Percentiles rank a stretch among this genome's conserved stretches.
Conservation (phyloP, 441 rosid genomes). For the Pelargonium fulgidum region DNA sequence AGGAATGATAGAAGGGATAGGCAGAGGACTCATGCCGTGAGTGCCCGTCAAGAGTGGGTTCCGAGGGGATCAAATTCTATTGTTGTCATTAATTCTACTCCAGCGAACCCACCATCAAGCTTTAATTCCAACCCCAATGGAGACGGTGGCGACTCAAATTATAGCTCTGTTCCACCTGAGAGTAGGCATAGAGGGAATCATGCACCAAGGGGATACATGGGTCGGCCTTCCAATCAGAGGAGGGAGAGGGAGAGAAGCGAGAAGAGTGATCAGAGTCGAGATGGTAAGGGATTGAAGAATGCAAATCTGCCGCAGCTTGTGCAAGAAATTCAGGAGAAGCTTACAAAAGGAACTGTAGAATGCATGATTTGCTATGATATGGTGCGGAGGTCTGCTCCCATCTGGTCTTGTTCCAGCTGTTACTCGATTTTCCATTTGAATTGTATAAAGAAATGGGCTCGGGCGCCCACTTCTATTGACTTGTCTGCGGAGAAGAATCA, state of each 20-base stretch:
- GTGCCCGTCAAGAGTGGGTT: slow-evolving; percentile 63
- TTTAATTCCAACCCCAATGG: slow-evolving; percentile 21
- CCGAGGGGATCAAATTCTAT: slow-evolving; percentile 49
- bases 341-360: slow-evolving; percentile 62
- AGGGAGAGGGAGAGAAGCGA: slow-evolving; percentile 35
- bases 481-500: slow-evolving; percentile 69
- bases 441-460: slow-evolving; percentile 96
- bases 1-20: slow-evolving; percentile 53
- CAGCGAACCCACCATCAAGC: slow-evolving; percentile 22
- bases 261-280: slow-evolving; percentile 19
- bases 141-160: slow-evolving; percentile 1
- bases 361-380: slow-evolving; percentile 98
- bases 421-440: slow-evolving; percentile 85
- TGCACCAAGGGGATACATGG: slow-evolving; percentile 28
- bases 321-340: slow-evolving; percentile 91
- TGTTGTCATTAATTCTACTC: not conserved
- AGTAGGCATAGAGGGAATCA: slow-evolving; percentile 31
- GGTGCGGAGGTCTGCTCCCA: slow-evolving; percentile 74
- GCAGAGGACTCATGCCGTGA: slow-evolving; percentile 35
- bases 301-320: slow-evolving; percentile 79
- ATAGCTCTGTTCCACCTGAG: slow-evolving; percentile 23
- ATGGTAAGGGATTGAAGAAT: slow-evolving; percentile 31
- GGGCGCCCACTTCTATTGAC: slow-evolving; percentile 85
- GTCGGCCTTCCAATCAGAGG: slow-evolving; percentile 34
- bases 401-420: slow-evolving; percentile 97